These are phyloP conservation scores for Scedosporium dehoogii DNA, from an alignment of 2,329 filamentous ascomycete genomes.

Conservation along the genomic window DNA sequence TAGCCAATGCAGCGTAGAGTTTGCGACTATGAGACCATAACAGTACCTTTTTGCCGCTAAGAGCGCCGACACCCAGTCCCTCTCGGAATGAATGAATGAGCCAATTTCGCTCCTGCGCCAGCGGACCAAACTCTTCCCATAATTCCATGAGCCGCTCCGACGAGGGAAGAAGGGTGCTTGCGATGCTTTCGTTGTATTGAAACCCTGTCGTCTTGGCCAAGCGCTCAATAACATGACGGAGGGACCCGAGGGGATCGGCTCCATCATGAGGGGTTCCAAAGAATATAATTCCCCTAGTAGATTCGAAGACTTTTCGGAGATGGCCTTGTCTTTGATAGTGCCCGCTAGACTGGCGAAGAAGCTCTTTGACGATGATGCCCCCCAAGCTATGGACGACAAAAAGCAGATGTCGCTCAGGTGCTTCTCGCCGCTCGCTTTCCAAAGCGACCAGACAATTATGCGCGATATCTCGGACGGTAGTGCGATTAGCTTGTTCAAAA, in stretches of 20 bases:
- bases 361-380: conserved; percentile 23
- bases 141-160: not conserved
- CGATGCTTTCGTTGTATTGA: not conserved
- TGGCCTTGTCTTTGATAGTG: not conserved
- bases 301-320: conserved; percentile 12
- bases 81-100: not conserved
- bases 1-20: no score
- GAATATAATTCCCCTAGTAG: conserved; percentile 19
- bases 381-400: conserved; percentile 23
- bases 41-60: no score
- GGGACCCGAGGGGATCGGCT: conserved; percentile 13
- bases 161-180: not conserved
- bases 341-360: not conserved
- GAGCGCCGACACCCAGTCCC: not conserved
- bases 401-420: not conserved
- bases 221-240: conserved; percentile 13
- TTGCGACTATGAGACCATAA: no score
- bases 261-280: conserved; percentile 24
- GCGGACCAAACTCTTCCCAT: not conserved
- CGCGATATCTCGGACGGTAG: not conserved
- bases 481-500: not conserved
- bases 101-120: not conserved
- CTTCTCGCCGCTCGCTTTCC: not conserved
- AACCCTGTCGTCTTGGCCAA: not conserved
- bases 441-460: not conserved